Evolutionary conservation across 1,284 basidiomycete genomes (phyloP).

Genomic region (Ustilago bromivora): DNA sequence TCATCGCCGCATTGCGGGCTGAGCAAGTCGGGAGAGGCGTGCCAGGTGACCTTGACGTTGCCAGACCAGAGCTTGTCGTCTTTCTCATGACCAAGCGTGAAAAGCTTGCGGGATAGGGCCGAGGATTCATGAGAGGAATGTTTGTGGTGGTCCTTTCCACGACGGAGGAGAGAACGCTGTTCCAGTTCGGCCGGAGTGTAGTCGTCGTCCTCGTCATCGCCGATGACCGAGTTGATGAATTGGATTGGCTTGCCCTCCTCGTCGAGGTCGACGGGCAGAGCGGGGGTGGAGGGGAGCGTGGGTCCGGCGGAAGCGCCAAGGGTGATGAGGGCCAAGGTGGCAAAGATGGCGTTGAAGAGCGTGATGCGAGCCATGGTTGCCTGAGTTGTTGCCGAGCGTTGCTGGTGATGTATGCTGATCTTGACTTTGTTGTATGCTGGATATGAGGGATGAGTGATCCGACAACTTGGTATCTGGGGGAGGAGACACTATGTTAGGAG

Average conservation of each 20-base stretch:
- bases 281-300: not conserved
- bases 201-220: conserved; percentile 56
- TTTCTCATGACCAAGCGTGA: conserved; percentile 35
- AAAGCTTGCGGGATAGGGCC: conserved; percentile 18
- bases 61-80: conserved; percentile 37
- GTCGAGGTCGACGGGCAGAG: conserved; percentile 30
- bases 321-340: conserved; percentile 20
- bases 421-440: no score
- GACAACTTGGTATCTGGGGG: not conserved
- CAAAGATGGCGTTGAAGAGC: conserved; percentile 30
- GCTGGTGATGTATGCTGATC: not conserved
- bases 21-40: conserved; percentile 61
- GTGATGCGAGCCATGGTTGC: conserved; percentile 8
- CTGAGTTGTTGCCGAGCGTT: not conserved
- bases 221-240: conserved; percentile 58
- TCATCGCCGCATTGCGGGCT: conserved; percentile 63
- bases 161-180: conserved; percentile 36
- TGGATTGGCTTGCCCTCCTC: conserved; percentile 51
- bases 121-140: conserved; percentile 15
- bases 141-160: conserved; percentile 49
- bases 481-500: not conserved
- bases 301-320: conserved; percentile 14
- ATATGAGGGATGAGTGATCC: not conserved
- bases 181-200: conserved; percentile 41
- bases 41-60: conserved; percentile 63